Conservation (phyloP, 306 rosid genomes). For the Senna siamea region DNA sequence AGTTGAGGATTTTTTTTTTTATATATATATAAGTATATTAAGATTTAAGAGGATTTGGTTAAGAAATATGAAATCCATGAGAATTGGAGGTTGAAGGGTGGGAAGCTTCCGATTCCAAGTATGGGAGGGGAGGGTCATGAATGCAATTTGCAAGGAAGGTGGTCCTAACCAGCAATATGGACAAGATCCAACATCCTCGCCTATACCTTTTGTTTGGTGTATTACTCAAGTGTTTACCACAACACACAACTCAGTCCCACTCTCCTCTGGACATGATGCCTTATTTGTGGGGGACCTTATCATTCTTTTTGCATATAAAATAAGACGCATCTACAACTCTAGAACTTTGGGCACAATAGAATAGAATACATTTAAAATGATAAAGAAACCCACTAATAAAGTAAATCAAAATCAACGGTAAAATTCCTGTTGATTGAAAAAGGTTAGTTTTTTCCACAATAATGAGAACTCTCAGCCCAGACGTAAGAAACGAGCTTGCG, state of each 20-base stretch:
- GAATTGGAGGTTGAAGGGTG: neutral
- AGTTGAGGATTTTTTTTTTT: neutral
- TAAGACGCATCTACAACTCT: neutral
- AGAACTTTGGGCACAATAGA: neutral
- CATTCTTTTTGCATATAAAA: neutral
- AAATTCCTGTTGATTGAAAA: no score
- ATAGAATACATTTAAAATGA: neutral
- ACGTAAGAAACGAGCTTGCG: no score
- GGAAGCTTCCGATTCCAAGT: neutral
- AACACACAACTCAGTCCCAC: neutral
- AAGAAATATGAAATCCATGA: neutral
- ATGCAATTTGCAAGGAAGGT: neutral
- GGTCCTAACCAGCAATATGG: conserved; percentile 1
- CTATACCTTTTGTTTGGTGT: neutral
- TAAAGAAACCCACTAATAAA: neutral
- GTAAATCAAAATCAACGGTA: neutral
- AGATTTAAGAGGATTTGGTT: neutral
- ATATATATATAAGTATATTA: neutral
- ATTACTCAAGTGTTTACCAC: neutral
- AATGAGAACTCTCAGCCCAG: no score
- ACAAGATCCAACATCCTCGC: conserved; percentile 15
- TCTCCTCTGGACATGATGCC: no score
- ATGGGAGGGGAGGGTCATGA: no score
- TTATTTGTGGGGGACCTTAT: neutral
- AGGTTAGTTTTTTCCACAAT: no score